Base-by-base conservation (phyloP, 441 rosid genomes). In the Eruca vesicaria region DNA sequence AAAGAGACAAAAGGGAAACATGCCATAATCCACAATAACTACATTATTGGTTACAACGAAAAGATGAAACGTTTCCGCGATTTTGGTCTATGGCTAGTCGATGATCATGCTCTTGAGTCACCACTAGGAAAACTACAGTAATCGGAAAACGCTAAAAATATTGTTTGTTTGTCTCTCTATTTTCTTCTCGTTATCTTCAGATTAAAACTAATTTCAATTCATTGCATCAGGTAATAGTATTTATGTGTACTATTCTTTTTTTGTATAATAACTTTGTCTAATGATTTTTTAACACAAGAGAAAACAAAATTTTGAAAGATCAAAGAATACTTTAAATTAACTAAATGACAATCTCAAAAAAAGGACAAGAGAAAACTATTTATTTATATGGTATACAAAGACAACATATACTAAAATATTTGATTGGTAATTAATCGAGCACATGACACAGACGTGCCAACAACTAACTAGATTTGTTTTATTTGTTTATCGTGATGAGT, bases 371-470 rank as follows among this genome's bases (percentile, higher is more conserved):
- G 53, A 48, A 48, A 48, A 6, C 15, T 45, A 45, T 45, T 15
- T 48, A 23, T 56, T n/a, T 23, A 14, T 57, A 57, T 12, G 33
- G 61, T 26, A 57, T 28, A 28, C 18, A 28, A 9, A 7, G 63
- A 29, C 63, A 58, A 58, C 36, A n/a, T 28, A n/a, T 28, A 58
- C 36, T 57, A 26, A 26, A 58, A n/a, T 58, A 58, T 58, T 28
- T 28, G 63, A 28, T 28, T 58, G 36, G 18, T 28, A 58, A 58
- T 58, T 16, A 58, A 58, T 58, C 12, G 33, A 28, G 20, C 63
- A 58, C 63, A 58, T 58, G 63, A 29, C 36, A 58, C 63, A 28
- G 63, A 58, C 63, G 63, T 58, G 63, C 33, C 63, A 59, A 29
- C 63, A 29, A 59, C 38, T 15, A 59, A 18, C 19, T 8, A 18